Evolutionary conservation across 78 protist species (phyloP).

Genomic region (Dictyostelium firmibasis): DNA sequence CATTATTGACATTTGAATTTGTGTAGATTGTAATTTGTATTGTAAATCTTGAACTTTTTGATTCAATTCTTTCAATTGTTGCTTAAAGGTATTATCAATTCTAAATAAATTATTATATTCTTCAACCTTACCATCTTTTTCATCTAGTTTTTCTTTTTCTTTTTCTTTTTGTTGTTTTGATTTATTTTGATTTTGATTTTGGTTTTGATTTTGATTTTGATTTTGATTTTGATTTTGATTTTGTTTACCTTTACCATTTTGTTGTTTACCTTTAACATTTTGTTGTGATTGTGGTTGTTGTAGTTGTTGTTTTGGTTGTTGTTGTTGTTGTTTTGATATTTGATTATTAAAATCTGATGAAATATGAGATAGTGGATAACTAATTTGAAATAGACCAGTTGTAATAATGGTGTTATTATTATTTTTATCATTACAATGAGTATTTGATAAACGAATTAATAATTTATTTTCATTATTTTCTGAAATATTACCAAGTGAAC

Average conservation of each 20-base stretch:
- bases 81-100: background rate
- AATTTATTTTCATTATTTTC: background rate
- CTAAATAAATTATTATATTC: background rate
- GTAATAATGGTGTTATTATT: background rate
- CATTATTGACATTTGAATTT: background rate
- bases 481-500: background rate
- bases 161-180: background rate
- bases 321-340: background rate
- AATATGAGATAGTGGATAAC: background rate
- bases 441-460: background rate
- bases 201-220: background rate
- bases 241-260: background rate
- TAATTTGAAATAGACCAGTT: background rate
- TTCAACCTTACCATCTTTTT: background rate
- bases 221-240: background rate
- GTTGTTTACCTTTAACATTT: background rate
- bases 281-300: background rate
- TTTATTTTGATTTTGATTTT: background rate
- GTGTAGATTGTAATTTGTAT: background rate
- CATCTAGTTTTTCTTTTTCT: background rate
- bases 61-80: background rate
- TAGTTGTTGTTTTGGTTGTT: background rate
- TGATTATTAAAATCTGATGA: background rate
- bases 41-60: background rate
- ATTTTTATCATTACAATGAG: background rate